A percentile compares a stretch with the other conserved stretches of the same genome.
These are phyloP conservation scores for Calycina herbarum DNA, from an alignment of 2,329 filamentous ascomycete genomes.

Conservation along the genomic window DNA sequence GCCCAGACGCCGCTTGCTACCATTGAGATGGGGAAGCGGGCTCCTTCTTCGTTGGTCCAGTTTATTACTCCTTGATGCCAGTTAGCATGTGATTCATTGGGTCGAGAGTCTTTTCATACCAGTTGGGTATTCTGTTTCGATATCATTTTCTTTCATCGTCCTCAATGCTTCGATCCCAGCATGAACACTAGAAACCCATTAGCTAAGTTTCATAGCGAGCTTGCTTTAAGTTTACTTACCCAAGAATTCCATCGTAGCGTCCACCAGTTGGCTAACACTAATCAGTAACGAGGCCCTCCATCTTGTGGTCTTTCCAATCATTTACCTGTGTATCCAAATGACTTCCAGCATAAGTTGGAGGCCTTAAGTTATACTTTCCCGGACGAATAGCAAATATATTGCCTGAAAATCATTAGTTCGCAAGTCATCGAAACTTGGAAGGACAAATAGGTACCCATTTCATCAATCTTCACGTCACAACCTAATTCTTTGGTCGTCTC, in stretches of 20 bases:
- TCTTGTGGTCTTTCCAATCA: slow-evolving; percentile 42
- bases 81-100: slow-evolving; percentile 41
- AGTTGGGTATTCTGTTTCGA: slow-evolving; percentile 61
- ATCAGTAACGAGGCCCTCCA: slow-evolving; percentile 62
- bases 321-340: slow-evolving; percentile 62
- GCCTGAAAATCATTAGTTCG: slow-evolving; percentile 18
- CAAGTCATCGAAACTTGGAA: not conserved
- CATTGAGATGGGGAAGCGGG: slow-evolving; percentile 76
- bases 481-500: slow-evolving; percentile 61
- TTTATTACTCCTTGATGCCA: slow-evolving; percentile 59
- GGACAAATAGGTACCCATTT: slow-evolving; percentile 56
- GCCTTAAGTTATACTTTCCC: slow-evolving; percentile 54
- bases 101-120: slow-evolving; percentile 46
- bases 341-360: slow-evolving; percentile 68
- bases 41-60: slow-evolving; percentile 80
- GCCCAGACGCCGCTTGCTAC: slow-evolving; percentile 76
- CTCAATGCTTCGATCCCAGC: slow-evolving; percentile 73
- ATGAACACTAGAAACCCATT: slow-evolving; percentile 49
- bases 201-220: not conserved
- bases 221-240: not conserved
- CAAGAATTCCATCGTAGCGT: slow-evolving; percentile 75
- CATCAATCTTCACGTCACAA: slow-evolving; percentile 67
- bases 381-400: slow-evolving; percentile 76
- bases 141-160: slow-evolving; percentile 63
- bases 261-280: slow-evolving; percentile 57